Evolutionary conservation across 1,284 basidiomycete genomes (phyloP), one percentile per base, ranked within the genome.

Genomic region (Exsudoporus floridanus): DNA sequence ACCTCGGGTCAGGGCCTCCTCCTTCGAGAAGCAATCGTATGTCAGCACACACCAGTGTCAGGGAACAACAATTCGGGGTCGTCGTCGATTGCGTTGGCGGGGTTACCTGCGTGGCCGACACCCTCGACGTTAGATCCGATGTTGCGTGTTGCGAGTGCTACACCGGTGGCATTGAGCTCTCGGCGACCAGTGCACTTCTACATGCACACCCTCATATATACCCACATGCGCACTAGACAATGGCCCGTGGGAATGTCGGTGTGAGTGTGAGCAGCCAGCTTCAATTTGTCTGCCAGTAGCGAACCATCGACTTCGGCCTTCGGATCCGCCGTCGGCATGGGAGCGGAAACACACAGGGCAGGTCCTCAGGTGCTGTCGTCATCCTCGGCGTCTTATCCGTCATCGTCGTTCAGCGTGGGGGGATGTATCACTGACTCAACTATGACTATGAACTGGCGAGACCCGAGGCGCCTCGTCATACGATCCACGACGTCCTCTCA

Each of bases 71-170:
- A 53, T 19, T 19, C 50, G 1, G 42, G 52, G 5, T 38, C 64
- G 12, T 59, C 57, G 3, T 58, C 65, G 1, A 56, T 66, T 10
- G 53, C 66, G 0, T 50, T 70, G 31, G 65, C 66, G 2, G 70
- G 70, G 2, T 33, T 68, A 21, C 66, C 66, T 21, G 65, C 70
- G 1, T 68, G 66, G 66, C 66, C 68, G 14, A 65, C 63, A 4
- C 19, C 69, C 12, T 60, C 70, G 7, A 21, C 65, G 0, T 37
- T 69, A 30, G 63, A 68, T 46, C 69, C 68, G 0, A 68, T 71
- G 68, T 39, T 71, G 36, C 63, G 56, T 18, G 58, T 69, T 4
- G 70, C 68, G 8, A 68, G 67, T 36, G 70, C 68, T 13, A 64
- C 64, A 9, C 66, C 66, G 0, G 66, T 14, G 66, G 66, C 19